Evolutionary conservation across 371 early-diverging fungal species (phyloP).

Genomic region (Saksenaea oblongispora): DNA sequence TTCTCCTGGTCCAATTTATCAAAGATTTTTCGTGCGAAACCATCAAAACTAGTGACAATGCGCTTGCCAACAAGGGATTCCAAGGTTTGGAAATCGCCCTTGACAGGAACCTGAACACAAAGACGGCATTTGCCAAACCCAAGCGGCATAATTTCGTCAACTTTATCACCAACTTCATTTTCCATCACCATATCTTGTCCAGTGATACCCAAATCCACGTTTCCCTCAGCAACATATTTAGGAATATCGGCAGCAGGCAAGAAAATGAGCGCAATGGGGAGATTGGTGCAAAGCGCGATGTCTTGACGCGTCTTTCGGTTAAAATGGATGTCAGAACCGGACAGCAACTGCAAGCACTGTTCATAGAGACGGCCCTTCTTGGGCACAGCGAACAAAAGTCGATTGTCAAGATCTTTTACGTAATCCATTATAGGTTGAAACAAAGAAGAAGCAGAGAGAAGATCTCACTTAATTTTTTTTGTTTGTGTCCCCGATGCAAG

Average conservation of each 20-base stretch:
- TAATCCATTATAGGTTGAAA: slow-evolving; percentile 54
- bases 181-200: slow-evolving; percentile 94
- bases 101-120: slow-evolving; percentile 78
- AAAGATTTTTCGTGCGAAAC: slow-evolving; percentile 68
- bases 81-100: slow-evolving; percentile 44
- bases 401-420: slow-evolving; percentile 67
- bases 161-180: slow-evolving; percentile 67
- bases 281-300: slow-evolving; percentile 92
- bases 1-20: slow-evolving; percentile 62
- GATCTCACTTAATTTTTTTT: background rate
- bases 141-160: slow-evolving; percentile 72
- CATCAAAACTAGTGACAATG: slow-evolving; percentile 91
- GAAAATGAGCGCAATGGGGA: slow-evolving; percentile 91
- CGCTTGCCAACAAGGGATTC: slow-evolving; percentile 87
- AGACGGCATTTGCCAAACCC: slow-evolving; percentile 94
- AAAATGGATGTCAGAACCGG: slow-evolving; percentile 92
- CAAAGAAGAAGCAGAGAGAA: background rate
- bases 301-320: slow-evolving; percentile 91
- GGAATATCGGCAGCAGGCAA: slow-evolving; percentile 95
- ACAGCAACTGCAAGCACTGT: slow-evolving; percentile 78
- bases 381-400: slow-evolving; percentile 93
- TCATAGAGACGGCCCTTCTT: slow-evolving; percentile 97
- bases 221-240: slow-evolving; percentile 91
- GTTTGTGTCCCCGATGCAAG: background rate
- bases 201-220: slow-evolving; percentile 95